These are phyloP conservation scores for Yamadazyma diddensiae DNA, from an alignment of 1,139 yeast species.

Conservation along the genomic window DNA sequence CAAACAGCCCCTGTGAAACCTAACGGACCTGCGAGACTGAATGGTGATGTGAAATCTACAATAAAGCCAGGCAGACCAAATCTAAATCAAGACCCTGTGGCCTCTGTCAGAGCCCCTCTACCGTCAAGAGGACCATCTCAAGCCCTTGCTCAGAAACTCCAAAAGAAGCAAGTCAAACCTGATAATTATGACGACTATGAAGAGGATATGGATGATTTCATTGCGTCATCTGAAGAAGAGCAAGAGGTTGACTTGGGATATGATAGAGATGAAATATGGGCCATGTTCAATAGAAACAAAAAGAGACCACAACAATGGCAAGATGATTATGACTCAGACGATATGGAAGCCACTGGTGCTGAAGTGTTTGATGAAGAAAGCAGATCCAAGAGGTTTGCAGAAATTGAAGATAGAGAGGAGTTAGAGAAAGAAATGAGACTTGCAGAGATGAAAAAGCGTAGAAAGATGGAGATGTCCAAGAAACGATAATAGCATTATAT, in stretches of 20 bases:
- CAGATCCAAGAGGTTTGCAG: slow-evolving; percentile 57
- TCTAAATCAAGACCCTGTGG: too few species aligned
- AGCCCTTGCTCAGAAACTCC: slow-evolving; percentile 26
- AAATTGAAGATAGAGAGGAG: slow-evolving; percentile 64
- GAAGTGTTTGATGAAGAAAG: slow-evolving; percentile 82
- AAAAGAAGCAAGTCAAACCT: slow-evolving; percentile 11
- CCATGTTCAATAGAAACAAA: slow-evolving; percentile 69
- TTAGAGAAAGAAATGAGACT: slow-evolving; percentile 52
- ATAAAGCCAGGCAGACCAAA: too few species aligned
- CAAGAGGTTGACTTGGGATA: slow-evolving; percentile 42
- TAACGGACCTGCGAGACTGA: too few species aligned
- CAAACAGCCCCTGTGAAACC: too few species aligned
- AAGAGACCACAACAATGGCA: slow-evolving; percentile 43
- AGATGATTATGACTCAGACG: slow-evolving; percentile 61
- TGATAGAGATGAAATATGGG: slow-evolving; percentile 87
- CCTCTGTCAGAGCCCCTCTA: slow-evolving; percentile 18
- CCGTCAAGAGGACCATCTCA: slow-evolving; percentile 22
- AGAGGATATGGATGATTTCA: slow-evolving; percentile 48
- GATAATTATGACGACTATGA: slow-evolving; percentile 21
- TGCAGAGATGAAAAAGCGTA: slow-evolving; percentile 30
- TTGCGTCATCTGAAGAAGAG: slow-evolving; percentile 60
- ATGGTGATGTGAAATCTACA: too few species aligned
- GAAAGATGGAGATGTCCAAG: slow-evolving; percentile 11
- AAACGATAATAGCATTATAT: slow-evolving; percentile 1
- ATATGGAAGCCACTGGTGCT: slow-evolving; percentile 93